A percentile compares a stretch with the other conserved stretches of the same genome.
Conservation (phyloP, 495 filamentous ascomycete species). For the Lophiotrema nucula region DNA sequence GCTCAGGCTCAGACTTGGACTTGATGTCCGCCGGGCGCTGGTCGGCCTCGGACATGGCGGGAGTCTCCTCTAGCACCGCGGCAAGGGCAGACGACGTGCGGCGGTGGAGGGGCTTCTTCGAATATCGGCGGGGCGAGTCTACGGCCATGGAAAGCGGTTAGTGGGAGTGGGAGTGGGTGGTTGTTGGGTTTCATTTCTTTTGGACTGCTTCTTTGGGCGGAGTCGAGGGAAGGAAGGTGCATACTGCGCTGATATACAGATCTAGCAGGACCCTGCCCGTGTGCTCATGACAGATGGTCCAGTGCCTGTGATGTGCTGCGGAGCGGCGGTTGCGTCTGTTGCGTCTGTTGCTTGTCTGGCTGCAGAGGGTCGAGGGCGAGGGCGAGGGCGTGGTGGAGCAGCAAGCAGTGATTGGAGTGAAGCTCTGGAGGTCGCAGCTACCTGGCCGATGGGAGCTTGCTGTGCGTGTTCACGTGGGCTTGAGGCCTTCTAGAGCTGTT, state of each 20-base stretch:
- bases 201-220: background rate
- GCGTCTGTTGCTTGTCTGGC: background rate
- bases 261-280: background rate
- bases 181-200: constrained; percentile 11
- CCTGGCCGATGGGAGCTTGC: too few species aligned
- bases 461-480: too few species aligned
- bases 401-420: constrained; percentile 13
- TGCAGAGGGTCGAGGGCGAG: too few species aligned
- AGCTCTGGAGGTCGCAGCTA: too few species aligned
- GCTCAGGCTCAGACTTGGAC: constrained; percentile 36
- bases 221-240: background rate
- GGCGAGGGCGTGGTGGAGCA: constrained; percentile 14
- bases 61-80: constrained; percentile 20
- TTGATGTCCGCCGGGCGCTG: constrained; percentile 18
- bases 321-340: background rate
- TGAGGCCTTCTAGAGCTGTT: too few species aligned
- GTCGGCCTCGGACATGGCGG: constrained; percentile 36
- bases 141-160: constrained; percentile 29
- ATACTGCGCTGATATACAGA: constrained; percentile 14
- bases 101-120: constrained; percentile 23
- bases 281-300: constrained; percentile 10
- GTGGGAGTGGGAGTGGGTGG: constrained; percentile 9
- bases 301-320: constrained; percentile 7
- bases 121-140: constrained; percentile 21
- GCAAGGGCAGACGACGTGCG: constrained; percentile 25